Evolutionary conservation across 176 grass and related monocot species (phyloP).

Genomic region (Bromus sterilis): DNA sequence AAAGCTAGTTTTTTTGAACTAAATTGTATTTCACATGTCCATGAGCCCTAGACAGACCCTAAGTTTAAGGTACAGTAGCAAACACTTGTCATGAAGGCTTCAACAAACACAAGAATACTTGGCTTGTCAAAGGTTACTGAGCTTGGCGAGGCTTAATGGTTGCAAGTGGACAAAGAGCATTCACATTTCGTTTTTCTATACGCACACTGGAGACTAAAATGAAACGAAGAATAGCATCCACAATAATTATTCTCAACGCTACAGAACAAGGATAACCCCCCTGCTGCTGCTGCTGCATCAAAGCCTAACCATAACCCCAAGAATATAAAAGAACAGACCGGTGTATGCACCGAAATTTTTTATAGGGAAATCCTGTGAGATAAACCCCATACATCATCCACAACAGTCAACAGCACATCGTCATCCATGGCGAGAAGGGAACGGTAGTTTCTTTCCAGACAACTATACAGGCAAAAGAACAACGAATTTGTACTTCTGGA

Average conservation of each 20-base stretch:
- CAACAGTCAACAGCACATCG: background rate
- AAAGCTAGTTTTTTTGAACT: too few species aligned
- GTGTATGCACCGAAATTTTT: conserved; percentile 7
- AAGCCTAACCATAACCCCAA: background rate
- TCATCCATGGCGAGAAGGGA: background rate
- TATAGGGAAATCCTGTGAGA: background rate
- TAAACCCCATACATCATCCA: conserved; percentile 19
- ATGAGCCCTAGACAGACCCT: too few species aligned
- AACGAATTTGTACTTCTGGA: conserved; percentile 18
- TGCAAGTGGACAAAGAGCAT: background rate
- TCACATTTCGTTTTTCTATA: background rate
- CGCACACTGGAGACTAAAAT: background rate
- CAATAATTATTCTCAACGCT: background rate
- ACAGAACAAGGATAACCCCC: background rate
- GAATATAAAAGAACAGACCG: background rate
- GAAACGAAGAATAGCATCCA: background rate
- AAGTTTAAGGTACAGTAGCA: too few species aligned
- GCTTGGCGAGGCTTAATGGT: too few species aligned
- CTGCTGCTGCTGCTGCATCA: background rate
- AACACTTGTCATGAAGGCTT: too few species aligned
- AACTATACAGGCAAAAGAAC: conserved; percentile 32
- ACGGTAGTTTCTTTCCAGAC: background rate
- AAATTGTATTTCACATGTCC: too few species aligned
- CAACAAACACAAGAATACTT: too few species aligned
- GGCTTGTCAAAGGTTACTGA: too few species aligned